Percentiles rank a stretch among this genome's conserved stretches.
These are phyloP conservation scores for Blastocystis sp. DNA, from an alignment of 352 stramenopile genomes.

Conservation along the genomic window DNA sequence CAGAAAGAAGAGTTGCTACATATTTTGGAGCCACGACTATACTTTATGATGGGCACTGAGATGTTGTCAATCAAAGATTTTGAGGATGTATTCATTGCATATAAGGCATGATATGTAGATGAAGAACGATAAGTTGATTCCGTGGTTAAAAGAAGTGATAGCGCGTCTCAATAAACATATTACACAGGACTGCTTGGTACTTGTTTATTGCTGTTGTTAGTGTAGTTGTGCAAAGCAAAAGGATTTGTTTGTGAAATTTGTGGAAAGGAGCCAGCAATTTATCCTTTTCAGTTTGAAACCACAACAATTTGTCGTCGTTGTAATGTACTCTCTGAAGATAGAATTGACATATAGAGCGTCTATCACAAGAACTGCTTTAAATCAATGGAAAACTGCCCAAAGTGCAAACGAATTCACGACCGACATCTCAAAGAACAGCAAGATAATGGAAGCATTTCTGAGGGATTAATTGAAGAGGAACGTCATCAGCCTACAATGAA, in stretches of 20 bases:
- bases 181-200: slow-evolving; percentile 7
- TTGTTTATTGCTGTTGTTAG: neutral
- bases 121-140: slow-evolving; percentile 10
- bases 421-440: slow-evolving; percentile 1
- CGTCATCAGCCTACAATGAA: slow-evolving; percentile 46
- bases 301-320: slow-evolving; percentile 16
- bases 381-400: slow-evolving; percentile 49
- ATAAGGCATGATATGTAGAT: neutral
- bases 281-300: slow-evolving; percentile 22
- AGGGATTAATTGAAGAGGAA: slow-evolving; percentile 27
- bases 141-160: neutral
- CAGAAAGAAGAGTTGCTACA: slow-evolving; percentile 8
- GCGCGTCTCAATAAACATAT: neutral
- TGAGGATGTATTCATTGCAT: neutral
- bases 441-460: neutral
- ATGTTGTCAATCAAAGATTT: slow-evolving; percentile 55
- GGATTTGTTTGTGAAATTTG: slow-evolving; percentile 51
- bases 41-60: slow-evolving; percentile 47
- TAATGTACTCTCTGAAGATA: neutral
- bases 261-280: slow-evolving; percentile 31
- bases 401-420: slow-evolving; percentile 17
- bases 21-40: slow-evolving; percentile 9
- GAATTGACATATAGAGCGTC: neutral
- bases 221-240: slow-evolving; percentile 44
- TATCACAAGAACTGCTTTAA: slow-evolving; percentile 26